Conservation (phyloP, 2,329 filamentous ascomycete genomes). For the Endoconidiophora polonica region DNA sequence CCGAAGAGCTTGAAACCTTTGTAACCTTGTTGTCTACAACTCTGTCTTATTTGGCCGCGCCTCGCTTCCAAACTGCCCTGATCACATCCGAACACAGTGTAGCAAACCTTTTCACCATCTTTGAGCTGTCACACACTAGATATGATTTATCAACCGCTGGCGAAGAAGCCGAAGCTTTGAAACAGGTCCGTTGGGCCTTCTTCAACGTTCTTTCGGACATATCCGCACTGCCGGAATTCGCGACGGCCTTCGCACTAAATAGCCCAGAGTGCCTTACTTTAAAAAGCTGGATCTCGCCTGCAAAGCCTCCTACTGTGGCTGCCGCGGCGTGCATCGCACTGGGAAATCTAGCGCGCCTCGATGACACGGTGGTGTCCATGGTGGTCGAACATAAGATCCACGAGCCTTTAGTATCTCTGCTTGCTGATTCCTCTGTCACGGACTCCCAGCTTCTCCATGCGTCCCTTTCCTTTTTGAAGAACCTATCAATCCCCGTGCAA, state of each 20-base stretch:
- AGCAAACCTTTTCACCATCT: slow-evolving; percentile 29
- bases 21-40: slow-evolving; percentile 33
- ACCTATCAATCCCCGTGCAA: slow-evolving; percentile 38
- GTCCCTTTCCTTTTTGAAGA: slow-evolving; percentile 44
- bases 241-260: slow-evolving; percentile 25
- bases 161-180: slow-evolving; percentile 30
- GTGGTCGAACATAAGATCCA: slow-evolving; percentile 27
- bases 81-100: slow-evolving; percentile 17
- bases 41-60: slow-evolving; percentile 37
- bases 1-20: slow-evolving; percentile 37
- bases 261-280: slow-evolving; percentile 27
- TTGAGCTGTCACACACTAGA: slow-evolving; percentile 30
- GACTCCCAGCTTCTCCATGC: slow-evolving; percentile 40
- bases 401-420: slow-evolving; percentile 28
- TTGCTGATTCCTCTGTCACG: slow-evolving; percentile 25
- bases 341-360: slow-evolving; percentile 44
- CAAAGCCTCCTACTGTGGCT: slow-evolving; percentile 28
- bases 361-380: slow-evolving; percentile 34
- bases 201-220: slow-evolving; percentile 32
- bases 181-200: slow-evolving; percentile 18
- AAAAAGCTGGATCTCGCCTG: slow-evolving; percentile 28
- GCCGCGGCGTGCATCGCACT: slow-evolving; percentile 43
- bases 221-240: slow-evolving; percentile 33
- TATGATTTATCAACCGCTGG: slow-evolving; percentile 26
- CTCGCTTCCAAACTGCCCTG: slow-evolving; percentile 32